phyloP scores from a whole-genome alignment of 345 rosid genomes.

The Heritiera fomes region DNA sequence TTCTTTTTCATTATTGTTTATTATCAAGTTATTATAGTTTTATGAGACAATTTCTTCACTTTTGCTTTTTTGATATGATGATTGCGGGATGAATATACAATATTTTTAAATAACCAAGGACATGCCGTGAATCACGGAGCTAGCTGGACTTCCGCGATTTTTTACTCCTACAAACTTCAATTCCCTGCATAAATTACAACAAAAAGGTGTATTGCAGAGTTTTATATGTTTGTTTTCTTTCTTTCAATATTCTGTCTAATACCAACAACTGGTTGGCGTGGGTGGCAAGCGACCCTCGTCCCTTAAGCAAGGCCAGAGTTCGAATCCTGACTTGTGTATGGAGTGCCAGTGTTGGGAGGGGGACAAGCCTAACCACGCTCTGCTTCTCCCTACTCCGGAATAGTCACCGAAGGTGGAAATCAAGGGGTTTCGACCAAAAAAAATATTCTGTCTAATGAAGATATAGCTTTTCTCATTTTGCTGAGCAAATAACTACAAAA shows the following conservation, averaged over 20 bases:
- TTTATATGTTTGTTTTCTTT: neutral
- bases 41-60: slow-evolving; percentile 8
- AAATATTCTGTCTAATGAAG: neutral
- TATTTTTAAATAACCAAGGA: neutral
- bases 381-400: too few relatives aligned
- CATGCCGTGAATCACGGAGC: slow-evolving; percentile 9
- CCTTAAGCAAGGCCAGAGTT: too few relatives aligned
- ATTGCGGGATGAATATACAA: neutral
- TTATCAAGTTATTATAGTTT: too few relatives aligned
- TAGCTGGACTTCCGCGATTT: slow-evolving; percentile 10
- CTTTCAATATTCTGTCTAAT: neutral
- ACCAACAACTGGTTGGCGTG: too few relatives aligned
- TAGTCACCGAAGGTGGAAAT: too few relatives aligned
- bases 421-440: too few relatives aligned
- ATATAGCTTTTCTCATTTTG: neutral
- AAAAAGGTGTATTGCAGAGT: neutral
- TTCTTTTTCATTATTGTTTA: too few relatives aligned
- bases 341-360: too few relatives aligned
- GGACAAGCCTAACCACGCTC: too few relatives aligned
- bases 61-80: slow-evolving; percentile 1
- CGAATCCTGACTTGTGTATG: too few relatives aligned
- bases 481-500: neutral
- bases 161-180: neutral
- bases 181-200: neutral
- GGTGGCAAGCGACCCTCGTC: too few relatives aligned